Evolutionary conservation across 768 basidiomycete genomes (phyloP), one percentile per base, ranked within the genome.

Genomic region (Suillus ampliporus): DNA sequence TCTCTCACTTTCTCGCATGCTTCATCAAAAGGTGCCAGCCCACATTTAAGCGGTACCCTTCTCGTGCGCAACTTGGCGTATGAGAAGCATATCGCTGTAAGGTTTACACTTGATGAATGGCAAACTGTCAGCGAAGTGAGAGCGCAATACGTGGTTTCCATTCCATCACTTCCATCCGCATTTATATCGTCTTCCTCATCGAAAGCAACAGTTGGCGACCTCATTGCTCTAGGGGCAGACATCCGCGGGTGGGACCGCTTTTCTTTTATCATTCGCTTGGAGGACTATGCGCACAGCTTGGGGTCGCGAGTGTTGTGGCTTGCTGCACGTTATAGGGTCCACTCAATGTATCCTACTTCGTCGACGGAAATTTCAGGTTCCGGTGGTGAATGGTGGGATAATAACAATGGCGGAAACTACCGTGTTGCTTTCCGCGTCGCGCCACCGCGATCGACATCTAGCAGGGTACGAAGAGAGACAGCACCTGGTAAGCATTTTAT

Each of bases 51-150:
- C 2, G 97, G 97, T 7, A 86, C 90, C 9, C 77, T 97, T 61
- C 84, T 94, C 54, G 94, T 95, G 21, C 86, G 89, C 67, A 98
- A 99, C 73, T 67, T 97, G 58, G 80, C 91, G 0, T 99, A 91
- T 65, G 89, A 92, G 74, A 99, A 99, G 77, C 82, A 84, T 57
- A 89, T 98, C 51, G 88, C 85, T 0, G 83, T 97, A 1, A 81
- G 96, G 1, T 99, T 96, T 74, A 98, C 97, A 2, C 80, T 97
- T 52, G 97, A 98, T 74, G 88, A 91, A 53, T 99, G 97, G 97
- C 87, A 90, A 65, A 99, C 96, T 4, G 92, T 92, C 1, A 89
- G 87, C 47, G 97, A 99, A 73, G 94, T 97, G 37, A 64, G 75
- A 47, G 89, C 83, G n/a, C 75, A 70, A 51, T 76, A 88, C 64